These are phyloP conservation scores for Silene uniflora DNA, from an alignment of 148 eudicot genomes.

Conservation along the genomic window DNA sequence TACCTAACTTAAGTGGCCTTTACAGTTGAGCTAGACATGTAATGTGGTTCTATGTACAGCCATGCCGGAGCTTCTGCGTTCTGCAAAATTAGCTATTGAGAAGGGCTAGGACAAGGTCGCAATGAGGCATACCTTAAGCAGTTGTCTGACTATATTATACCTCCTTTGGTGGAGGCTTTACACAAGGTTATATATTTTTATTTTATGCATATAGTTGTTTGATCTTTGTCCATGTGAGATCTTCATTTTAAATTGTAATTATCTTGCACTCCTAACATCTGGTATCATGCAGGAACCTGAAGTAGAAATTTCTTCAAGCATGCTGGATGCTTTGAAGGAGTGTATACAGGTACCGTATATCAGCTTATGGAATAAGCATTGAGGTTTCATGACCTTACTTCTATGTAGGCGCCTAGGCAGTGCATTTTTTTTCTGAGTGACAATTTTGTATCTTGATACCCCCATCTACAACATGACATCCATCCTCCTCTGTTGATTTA, in stretches of 20 bases:
- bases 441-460: background rate
- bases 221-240: background rate
- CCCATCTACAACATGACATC: background rate
- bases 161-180: constrained; percentile 48
- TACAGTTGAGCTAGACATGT: constrained; percentile 2
- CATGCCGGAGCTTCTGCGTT: constrained; percentile 43
- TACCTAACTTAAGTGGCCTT: constrained; percentile 6
- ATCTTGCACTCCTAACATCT: constrained; percentile 1
- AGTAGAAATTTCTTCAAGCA: constrained; percentile 37
- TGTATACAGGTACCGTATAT: constrained; percentile 35
- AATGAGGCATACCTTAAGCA: constrained; percentile 41
- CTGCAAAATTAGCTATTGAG: constrained; percentile 44
- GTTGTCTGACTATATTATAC: constrained; percentile 37
- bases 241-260: background rate
- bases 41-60: constrained; percentile 23
- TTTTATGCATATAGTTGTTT: constrained; percentile 1
- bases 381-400: background rate
- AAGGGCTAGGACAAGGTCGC: constrained; percentile 40
- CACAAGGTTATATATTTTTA: constrained; percentile 30
- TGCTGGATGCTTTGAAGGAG: constrained; percentile 42
- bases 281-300: constrained; percentile 37
- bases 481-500: background rate
- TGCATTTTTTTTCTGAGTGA: background rate
- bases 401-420: background rate
- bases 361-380: background rate